Percentiles rank a stretch among this genome's conserved stretches.
Conservation (phyloP, 2,329 filamentous ascomycete genomes). For the Diaporthe vexans region DNA sequence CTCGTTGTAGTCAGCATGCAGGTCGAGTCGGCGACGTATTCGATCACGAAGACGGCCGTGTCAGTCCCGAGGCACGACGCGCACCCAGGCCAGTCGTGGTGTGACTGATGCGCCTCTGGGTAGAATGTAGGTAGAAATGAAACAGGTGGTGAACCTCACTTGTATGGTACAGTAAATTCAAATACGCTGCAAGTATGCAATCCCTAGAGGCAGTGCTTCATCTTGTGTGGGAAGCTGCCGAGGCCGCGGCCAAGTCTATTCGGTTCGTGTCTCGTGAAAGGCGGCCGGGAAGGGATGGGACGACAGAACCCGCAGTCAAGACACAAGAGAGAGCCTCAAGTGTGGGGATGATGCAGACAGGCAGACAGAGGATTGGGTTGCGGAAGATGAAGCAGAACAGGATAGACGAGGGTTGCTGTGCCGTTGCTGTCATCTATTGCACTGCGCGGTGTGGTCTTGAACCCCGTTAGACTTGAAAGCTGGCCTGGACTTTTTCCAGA, state of each 20-base stretch:
- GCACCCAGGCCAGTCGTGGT: not conserved
- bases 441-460: not conserved
- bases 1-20: slow-evolving; percentile 24
- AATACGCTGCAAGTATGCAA: slow-evolving; percentile 36
- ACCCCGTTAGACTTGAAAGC: slow-evolving; percentile 30
- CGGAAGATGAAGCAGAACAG: not conserved
- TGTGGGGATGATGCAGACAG: slow-evolving; percentile 25
- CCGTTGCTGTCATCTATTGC: slow-evolving; percentile 10
- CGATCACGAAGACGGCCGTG: slow-evolving; percentile 20
- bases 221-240: slow-evolving; percentile 36
- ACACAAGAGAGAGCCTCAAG: not conserved
- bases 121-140: not conserved
- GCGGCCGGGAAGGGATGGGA: slow-evolving; percentile 20
- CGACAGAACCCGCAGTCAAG: not conserved
- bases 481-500: slow-evolving; percentile 38
- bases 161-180: slow-evolving; percentile 40
- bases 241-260: slow-evolving; percentile 38
- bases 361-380: slow-evolving; percentile 2
- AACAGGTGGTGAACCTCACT: slow-evolving; percentile 26
- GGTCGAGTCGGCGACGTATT: not conserved
- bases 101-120: not conserved
- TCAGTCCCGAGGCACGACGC: slow-evolving; percentile 1
- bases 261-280: slow-evolving; percentile 36
- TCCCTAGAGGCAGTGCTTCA: slow-evolving; percentile 40
- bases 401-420: slow-evolving; percentile 7